Evolutionary conservation across 2,329 filamentous ascomycete genomes (phyloP), one percentile per base, ranked within the genome.

Genomic region (Fusarium citri): DNA sequence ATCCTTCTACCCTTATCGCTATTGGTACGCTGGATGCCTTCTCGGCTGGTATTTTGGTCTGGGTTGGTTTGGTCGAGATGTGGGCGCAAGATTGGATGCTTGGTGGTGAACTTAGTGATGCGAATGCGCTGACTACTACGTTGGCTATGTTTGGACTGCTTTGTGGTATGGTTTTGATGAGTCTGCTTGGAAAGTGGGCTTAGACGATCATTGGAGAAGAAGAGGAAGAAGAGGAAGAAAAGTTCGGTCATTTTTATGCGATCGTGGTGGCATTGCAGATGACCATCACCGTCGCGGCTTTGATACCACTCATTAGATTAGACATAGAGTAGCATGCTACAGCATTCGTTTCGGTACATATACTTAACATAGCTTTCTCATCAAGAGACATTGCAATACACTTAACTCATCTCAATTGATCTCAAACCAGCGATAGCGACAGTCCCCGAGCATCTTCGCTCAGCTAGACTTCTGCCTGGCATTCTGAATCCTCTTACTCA

Each of bases 31-130:
- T 94, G 1, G 89, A 94, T 77, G 90, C 92, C 2, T 76, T 94
- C 10, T 92, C 89, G 0, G 91, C 92, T 0, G 92, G 92, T 30
- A 92, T 95, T 45, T 82, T 94, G 23, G 80, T 92, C 11, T 94
- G 92, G 91, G 91, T 94, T 4, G 91, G 91, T 2, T 79, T 94
- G 1, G 91, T 94, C 0, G 92, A 94, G 80, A 93, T 94, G 91
- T 90, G 89, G 87, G 90, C 90, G 4, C 82, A 87, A 37, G 92
- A 94, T 75, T 94, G 92, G 92, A 85, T 88, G 72, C 81, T 83
- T 3, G 86, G 85, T 25, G 78, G 79, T 15, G 88, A 91, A 72
- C 78, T 92, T 77, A 78, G 85, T 7, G 78, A 86, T 50, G 84
- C 89, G 0, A 76, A 83, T 0, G 37, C 83, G 3, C 22, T 82